Percentiles rank a stretch among this genome's conserved stretches.
These are phyloP conservation scores for Chenopodium suecicum DNA, from an alignment of 148 eudicot genomes.

Conservation along the genomic window DNA sequence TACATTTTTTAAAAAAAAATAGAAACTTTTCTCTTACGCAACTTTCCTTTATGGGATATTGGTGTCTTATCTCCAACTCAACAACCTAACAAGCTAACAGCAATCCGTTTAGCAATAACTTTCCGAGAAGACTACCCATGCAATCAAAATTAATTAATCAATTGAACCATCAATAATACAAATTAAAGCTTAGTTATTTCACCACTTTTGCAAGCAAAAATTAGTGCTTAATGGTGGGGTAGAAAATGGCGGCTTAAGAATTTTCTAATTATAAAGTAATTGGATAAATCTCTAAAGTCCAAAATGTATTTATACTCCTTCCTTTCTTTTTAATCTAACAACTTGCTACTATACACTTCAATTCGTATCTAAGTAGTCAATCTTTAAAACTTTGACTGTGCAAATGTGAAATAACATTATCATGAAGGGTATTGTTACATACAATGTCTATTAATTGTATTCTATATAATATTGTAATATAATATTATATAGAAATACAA, in stretches of 20 bases:
- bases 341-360: too few species aligned
- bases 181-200: background rate
- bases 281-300: background rate
- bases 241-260: background rate
- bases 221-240: background rate
- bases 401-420: too few species aligned
- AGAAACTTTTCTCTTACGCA: background rate
- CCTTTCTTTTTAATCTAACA: too few species aligned
- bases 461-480: too few species aligned
- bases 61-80: background rate
- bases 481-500: too few species aligned
- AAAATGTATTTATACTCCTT: background rate
- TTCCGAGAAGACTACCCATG: background rate
- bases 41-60: background rate
- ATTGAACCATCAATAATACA: background rate
- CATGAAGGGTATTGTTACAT: too few species aligned
- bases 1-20: too few species aligned
- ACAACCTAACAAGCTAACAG: background rate
- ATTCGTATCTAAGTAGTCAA: too few species aligned
- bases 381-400: too few species aligned
- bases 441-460: too few species aligned
- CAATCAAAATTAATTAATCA: background rate
- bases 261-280: background rate
- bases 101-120: background rate
- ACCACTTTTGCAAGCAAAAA: conserved; percentile 1